Conservation (phyloP, 2,329 filamentous ascomycete species). For the Paraconiothyrium sp. region DNA sequence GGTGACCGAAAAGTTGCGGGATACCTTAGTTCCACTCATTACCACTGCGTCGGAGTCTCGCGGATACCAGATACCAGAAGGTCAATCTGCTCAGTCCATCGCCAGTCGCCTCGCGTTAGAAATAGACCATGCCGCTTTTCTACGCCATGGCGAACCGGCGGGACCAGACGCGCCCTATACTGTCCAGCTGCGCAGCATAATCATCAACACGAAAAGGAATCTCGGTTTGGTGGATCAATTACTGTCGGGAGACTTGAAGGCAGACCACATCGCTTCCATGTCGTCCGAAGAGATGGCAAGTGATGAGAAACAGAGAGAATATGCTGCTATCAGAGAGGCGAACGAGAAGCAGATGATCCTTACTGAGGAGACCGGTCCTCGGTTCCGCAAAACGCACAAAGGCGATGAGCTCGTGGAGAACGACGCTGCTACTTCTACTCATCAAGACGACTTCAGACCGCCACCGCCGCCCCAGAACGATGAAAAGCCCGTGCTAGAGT, state of each 20-base stretch:
- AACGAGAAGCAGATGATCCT: constrained; percentile 87
- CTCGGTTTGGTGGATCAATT: constrained; percentile 78
- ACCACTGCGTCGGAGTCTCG: constrained; percentile 72
- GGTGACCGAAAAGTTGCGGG: constrained; percentile 75
- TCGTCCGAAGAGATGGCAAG: constrained; percentile 89
- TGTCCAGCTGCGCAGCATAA: constrained; percentile 76
- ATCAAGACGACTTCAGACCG: constrained; percentile 38
- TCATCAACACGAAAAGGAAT: constrained; percentile 91
- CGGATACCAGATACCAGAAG: constrained; percentile 69
- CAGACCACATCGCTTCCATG: constrained; percentile 86
- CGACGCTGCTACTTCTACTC: constrained; percentile 55
- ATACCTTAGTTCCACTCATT: constrained; percentile 73
- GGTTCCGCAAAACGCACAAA: constrained; percentile 90
- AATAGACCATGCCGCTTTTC: constrained; percentile 76
- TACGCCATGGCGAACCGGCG: constrained; percentile 62
- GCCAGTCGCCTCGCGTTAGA: constrained; percentile 77
- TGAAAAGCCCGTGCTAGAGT: constrained; percentile 23
- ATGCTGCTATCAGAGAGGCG: constrained; percentile 78
- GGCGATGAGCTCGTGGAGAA: constrained; percentile 90
- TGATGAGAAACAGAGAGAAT: constrained; percentile 83
- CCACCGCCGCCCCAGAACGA: constrained; percentile 37
- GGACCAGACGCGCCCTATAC: constrained; percentile 60
- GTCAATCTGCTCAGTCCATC: constrained; percentile 69
- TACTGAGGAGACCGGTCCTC: constrained; percentile 74
- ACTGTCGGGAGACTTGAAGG: constrained; percentile 74